Conservation (phyloP, 139 green algal species). For the Desmodesmus armatus region DNA sequence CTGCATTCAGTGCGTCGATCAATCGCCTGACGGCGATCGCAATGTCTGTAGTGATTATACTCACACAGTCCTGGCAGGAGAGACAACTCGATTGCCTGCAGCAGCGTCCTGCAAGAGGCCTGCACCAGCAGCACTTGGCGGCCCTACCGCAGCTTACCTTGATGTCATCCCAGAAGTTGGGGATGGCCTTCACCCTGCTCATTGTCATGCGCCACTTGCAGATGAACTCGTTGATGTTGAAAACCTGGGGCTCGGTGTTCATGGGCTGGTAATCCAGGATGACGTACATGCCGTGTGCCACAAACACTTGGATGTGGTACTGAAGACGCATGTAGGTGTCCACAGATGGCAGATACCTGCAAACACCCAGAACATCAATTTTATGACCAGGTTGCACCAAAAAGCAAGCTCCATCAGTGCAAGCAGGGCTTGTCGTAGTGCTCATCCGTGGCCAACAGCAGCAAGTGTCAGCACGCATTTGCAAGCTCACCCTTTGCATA, state of each 20-base stretch:
- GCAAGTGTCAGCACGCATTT: too few species aligned
- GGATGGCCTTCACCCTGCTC: not conserved
- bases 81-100: too few species aligned
- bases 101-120: too few species aligned
- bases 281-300: slow-evolving; percentile 46
- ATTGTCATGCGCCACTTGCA: slow-evolving; percentile 26
- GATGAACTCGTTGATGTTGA: slow-evolving; percentile 37
- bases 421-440: not conserved
- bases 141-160: too few species aligned
- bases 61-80: too few species aligned
- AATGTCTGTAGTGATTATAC: too few species aligned
- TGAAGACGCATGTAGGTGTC: slow-evolving; percentile 21
- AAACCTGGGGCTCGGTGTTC: slow-evolving; percentile 18
- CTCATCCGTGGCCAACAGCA: not conserved
- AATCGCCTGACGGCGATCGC: too few species aligned
- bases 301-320: slow-evolving; percentile 32
- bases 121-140: slow-evolving; percentile 26
- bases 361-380: too few species aligned
- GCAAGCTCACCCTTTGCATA: slow-evolving; percentile 25
- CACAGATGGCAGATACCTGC: slow-evolving; percentile 5
- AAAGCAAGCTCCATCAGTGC: too few species aligned
- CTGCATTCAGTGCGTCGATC: too few species aligned
- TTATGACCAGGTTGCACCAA: too few species aligned
- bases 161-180: slow-evolving; percentile 31
- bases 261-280: slow-evolving; percentile 52